phyloP scores from a whole-genome alignment of 495 filamentous ascomycete genomes.

The Aspergillus cristatus region DNA sequence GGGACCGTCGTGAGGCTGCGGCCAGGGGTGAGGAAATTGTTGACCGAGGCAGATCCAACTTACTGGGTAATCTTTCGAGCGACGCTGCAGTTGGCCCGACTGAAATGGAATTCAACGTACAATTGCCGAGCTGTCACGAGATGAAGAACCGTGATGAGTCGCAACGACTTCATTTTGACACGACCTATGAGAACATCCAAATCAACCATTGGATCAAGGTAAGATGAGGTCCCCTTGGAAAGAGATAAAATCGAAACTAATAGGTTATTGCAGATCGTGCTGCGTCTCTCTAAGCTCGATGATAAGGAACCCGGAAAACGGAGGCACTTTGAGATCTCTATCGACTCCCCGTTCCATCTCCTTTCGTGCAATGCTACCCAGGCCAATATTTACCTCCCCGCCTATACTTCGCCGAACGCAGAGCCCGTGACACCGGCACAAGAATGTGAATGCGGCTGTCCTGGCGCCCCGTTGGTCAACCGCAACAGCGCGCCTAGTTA shows the following conservation, averaged over 20 bases:
- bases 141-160: conserved; percentile 70
- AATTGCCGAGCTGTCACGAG: conserved; percentile 82
- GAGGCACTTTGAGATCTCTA: conserved; percentile 96
- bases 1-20: conserved; percentile 50
- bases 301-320: conserved; percentile 70
- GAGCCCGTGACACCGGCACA: conserved; percentile 33
- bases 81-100: conserved; percentile 69
- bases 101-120: conserved; percentile 95
- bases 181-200: conserved; percentile 91
- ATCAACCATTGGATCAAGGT: conserved; percentile 99
- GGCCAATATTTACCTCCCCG: conserved; percentile 81
- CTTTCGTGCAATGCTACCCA: conserved; percentile 90
- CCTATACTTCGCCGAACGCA: conserved; percentile 60
- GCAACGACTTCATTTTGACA: conserved; percentile 79
- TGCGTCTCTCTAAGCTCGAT: conserved; percentile 87
- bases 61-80: conserved; percentile 71
- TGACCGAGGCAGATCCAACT: conserved; percentile 48
- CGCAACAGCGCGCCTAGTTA: conserved; percentile 32
- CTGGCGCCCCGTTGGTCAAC: conserved; percentile 45
- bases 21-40: conserved; percentile 51
- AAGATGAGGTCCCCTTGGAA: too few species aligned
- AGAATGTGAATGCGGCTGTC: conserved; percentile 68
- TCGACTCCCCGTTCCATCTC: conserved; percentile 94
- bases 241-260: too few species aligned
- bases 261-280: conserved; percentile 71